These are phyloP conservation scores for Xylaria sp. DNA, from an alignment of 2,329 filamentous ascomycete species.

Conservation along the genomic window DNA sequence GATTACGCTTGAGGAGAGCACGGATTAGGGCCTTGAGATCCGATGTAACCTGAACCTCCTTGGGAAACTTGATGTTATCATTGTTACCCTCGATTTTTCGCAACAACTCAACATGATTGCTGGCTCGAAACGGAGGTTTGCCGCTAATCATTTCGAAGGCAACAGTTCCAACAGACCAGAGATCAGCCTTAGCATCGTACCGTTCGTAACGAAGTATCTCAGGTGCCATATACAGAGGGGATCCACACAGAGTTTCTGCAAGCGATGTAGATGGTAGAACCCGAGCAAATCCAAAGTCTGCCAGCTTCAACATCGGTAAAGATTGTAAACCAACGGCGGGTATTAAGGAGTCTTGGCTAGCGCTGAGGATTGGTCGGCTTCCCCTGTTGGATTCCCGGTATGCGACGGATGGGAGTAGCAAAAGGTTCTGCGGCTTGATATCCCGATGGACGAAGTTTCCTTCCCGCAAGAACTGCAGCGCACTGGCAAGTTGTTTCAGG, in stretches of 20 bases:
- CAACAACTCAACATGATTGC: constrained; percentile 93
- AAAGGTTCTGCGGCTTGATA: constrained; percentile 95
- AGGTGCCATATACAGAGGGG: constrained; percentile 97
- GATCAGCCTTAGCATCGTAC: constrained; percentile 95
- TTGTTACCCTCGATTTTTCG: constrained; percentile 91
- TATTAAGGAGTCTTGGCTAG: constrained; percentile 82
- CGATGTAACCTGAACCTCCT: constrained; percentile 75
- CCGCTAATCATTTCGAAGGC: constrained; percentile 95
- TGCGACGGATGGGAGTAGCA: constrained; percentile 83
- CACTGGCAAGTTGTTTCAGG: constrained; percentile 92
- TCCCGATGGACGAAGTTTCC: constrained; percentile 95
- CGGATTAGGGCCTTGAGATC: constrained; percentile 86
- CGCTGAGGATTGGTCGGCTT: constrained; percentile 76
- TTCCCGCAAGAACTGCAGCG: constrained; percentile 85
- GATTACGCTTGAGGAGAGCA: constrained; percentile 83
- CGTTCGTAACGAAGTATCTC: constrained; percentile 97
- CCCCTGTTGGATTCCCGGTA: constrained; percentile 72
- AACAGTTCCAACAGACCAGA: constrained; percentile 98
- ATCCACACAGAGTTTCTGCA: constrained; percentile 95
- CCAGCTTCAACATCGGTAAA: constrained; percentile 95
- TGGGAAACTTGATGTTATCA: constrained; percentile 85
- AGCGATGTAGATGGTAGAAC: constrained; percentile 90
- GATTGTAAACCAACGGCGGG: constrained; percentile 84
- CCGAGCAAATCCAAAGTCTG: constrained; percentile 98
- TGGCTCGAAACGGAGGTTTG: constrained; percentile 88